Evolutionary conservation across 2,329 filamentous ascomycete genomes (phyloP).

Genomic region (Diaporthe longicolla): DNA sequence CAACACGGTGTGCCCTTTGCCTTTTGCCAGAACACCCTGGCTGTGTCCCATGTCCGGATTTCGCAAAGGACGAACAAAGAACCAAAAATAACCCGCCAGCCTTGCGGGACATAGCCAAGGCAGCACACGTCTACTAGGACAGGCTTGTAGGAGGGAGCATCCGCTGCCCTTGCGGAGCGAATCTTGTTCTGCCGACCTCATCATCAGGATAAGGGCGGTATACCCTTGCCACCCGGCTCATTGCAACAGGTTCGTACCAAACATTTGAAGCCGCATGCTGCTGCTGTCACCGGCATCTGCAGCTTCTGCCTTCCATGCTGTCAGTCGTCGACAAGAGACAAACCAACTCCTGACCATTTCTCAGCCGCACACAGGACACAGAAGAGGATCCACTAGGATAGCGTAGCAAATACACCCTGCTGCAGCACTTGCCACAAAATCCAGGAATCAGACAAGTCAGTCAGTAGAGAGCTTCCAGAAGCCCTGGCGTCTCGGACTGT

Average conservation of each 20-base stretch:
- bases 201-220: slow-evolving; percentile 28
- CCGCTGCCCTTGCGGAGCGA: slow-evolving; percentile 38
- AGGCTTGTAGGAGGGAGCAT: slow-evolving; percentile 39
- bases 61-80: slow-evolving; percentile 44
- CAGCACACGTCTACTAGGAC: slow-evolving; percentile 39
- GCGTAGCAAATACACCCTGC: slow-evolving; percentile 41
- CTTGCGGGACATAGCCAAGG: slow-evolving; percentile 40
- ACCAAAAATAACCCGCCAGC: slow-evolving; percentile 42
- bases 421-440: slow-evolving; percentile 42
- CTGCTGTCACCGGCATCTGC: slow-evolving; percentile 30
- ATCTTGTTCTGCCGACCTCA: slow-evolving; percentile 33
- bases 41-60: slow-evolving; percentile 38
- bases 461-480: slow-evolving; percentile 42
- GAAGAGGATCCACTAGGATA: slow-evolving; percentile 39
- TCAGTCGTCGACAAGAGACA: slow-evolving; percentile 37
- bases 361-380: slow-evolving; percentile 38
- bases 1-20: slow-evolving; percentile 38
- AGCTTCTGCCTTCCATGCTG: slow-evolving; percentile 13
- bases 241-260: slow-evolving; percentile 43
- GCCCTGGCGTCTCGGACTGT: slow-evolving; percentile 40
- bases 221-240: slow-evolving; percentile 41
- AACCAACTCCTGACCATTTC: slow-evolving; percentile 40
- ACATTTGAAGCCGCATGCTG: slow-evolving; percentile 43
- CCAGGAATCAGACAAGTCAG: slow-evolving; percentile 37
- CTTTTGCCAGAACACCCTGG: slow-evolving; percentile 36